Base-by-base conservation (phyloP, 2,329 filamentous ascomycete genomes). In the Pestalotiopsis sp. region DNA sequence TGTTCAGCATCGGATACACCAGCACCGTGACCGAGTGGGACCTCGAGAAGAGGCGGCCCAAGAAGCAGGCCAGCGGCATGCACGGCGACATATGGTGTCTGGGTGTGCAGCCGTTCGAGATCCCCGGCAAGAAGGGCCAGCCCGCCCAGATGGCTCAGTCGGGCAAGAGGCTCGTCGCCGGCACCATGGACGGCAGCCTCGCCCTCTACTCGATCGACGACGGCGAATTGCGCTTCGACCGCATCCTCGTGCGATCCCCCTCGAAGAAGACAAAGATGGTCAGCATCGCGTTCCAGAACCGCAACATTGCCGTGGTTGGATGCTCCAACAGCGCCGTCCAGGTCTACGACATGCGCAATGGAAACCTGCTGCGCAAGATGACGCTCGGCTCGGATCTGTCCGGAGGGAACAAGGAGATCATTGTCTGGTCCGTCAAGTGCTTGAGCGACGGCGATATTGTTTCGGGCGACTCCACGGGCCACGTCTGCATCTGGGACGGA, bases 1-100 rank as follows among this genome's bases (percentile, higher is more conserved):
- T 99, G 57, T 99, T 99, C 84, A 98, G 95, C 81, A 97, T 98
- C 77, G 95, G 95, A 68, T 97, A 96, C 79, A 97, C 95, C 23
- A 93, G 92, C 66, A 92, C 92, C 45, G 90, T 99, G 61, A 98
- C 95, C 0, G 96, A 99, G 81, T 99, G 96, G 96, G 92, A 98
- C 82, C 84, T 99, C 27, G 89, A 90, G 73, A 92, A 90, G 71
- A 94, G 93, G 14, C 86, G 89, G 68, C 93, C 94, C 12, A 88
- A 92, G 81, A 89, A 92, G 69, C 92, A 97, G 80, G 94, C 93
- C 20, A 94, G 93, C 75, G 96, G 95, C 60, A 97, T 97, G 80
- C 94, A 97, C 80, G 95, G 94, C 72, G 95, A 98, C 77, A 95
- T 98, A 70, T 99, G 96, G 96, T 98, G 95, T 81, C 88, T 99